Conservation (phyloP, 2,329 filamentous ascomycete genomes). For the Mycosphaerelloides madeirae region DNA sequence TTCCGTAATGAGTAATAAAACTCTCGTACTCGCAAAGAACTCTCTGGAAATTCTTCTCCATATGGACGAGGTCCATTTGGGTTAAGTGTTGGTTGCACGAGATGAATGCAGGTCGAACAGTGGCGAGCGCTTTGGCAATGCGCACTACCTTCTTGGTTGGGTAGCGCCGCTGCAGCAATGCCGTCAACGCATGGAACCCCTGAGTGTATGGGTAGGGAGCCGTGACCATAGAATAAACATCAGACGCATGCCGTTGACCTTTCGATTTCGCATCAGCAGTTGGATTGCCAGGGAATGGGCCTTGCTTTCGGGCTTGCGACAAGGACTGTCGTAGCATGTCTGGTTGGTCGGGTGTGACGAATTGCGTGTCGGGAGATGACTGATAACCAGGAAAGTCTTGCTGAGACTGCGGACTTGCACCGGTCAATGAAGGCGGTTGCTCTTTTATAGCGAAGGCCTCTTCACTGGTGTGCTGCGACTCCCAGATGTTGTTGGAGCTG, state of each 20-base stretch:
- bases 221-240: constrained; percentile 83
- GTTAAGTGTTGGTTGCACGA: constrained; percentile 86
- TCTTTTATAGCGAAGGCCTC: constrained; percentile 59
- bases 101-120: constrained; percentile 89
- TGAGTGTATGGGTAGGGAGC: constrained; percentile 87
- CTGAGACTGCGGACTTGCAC: constrained; percentile 55
- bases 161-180: constrained; percentile 73
- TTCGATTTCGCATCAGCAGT: constrained; percentile 36
- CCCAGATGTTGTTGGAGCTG: constrained; percentile 41
- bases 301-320: constrained; percentile 27
- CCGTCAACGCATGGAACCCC: constrained; percentile 83
- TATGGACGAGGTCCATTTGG: constrained; percentile 85
- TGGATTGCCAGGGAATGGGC: constrained; percentile 28
- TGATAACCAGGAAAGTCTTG: constrained; percentile 42
- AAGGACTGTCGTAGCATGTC: constrained; percentile 31
- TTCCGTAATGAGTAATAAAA: constrained; percentile 81
- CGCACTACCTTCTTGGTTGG: constrained; percentile 69
- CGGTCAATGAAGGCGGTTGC: constrained; percentile 51
- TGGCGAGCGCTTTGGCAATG: constrained; percentile 82
- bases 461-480: constrained; percentile 39
- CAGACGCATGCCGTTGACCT: constrained; percentile 66
- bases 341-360: constrained; percentile 28
- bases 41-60: constrained; percentile 95
- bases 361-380: constrained; percentile 30
- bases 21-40: constrained; percentile 91